These are phyloP conservation scores for Ceratobasidium sp. DNA, from an alignment of 1,284 basidiomycete genomes.

Conservation along the genomic window DNA sequence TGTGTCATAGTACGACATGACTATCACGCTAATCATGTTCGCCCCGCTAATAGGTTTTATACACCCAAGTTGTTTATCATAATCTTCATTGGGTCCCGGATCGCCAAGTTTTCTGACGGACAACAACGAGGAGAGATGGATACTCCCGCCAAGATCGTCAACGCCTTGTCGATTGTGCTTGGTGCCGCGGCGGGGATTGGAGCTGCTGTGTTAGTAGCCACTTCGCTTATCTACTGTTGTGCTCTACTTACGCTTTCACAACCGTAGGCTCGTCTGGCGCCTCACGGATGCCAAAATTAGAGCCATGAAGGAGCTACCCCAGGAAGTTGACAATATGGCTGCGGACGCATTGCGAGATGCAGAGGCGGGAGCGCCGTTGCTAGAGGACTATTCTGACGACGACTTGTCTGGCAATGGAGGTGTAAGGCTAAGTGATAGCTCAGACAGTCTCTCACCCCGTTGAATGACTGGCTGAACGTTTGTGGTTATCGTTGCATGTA, in stretches of 20 bases:
- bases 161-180: constrained; percentile 63
- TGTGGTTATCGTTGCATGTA: background rate
- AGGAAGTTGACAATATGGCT: constrained; percentile 62
- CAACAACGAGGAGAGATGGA: constrained; percentile 78
- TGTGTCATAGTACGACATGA: background rate
- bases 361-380: constrained; percentile 68
- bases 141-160: constrained; percentile 69
- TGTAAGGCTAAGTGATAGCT: constrained; percentile 21
- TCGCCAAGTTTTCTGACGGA: constrained; percentile 77
- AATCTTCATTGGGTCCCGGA: constrained; percentile 78
- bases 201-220: constrained; percentile 66
- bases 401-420: constrained; percentile 14
- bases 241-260: background rate
- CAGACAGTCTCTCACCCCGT: constrained; percentile 15
- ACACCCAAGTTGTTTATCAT: constrained; percentile 71
- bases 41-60: constrained; percentile 57
- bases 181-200: constrained; percentile 64
- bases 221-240: background rate
- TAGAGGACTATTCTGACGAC: constrained; percentile 51
- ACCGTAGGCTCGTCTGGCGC: constrained; percentile 37
- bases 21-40: background rate
- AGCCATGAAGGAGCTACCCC: constrained; percentile 58
- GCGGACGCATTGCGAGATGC: constrained; percentile 70
- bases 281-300: constrained; percentile 57
- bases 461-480: background rate